A percentile compares a stretch with the other conserved stretches of the same genome.
Conservation (phyloP, 192 early-diverging fungal genomes). For the Backusella macrospora region DNA sequence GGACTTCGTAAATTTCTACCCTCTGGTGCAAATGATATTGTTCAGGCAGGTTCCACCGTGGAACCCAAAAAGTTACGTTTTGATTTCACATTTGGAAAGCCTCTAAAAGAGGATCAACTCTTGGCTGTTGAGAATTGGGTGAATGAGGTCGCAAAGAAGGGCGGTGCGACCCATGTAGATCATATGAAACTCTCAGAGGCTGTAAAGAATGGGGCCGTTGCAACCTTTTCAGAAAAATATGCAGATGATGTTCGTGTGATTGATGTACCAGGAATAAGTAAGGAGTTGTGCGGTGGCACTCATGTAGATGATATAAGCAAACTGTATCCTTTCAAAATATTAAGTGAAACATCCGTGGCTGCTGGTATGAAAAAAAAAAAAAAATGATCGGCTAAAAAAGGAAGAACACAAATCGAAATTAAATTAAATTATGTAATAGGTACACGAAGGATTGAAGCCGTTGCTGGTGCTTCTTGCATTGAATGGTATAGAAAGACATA, state of each 20-base stretch:
- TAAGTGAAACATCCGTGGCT: slow-evolving; percentile 57
- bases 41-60: slow-evolving; percentile 60
- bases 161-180: slow-evolving; percentile 36
- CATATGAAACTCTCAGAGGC: slow-evolving; percentile 53
- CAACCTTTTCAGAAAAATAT: slow-evolving; percentile 60
- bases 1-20: slow-evolving; percentile 50
- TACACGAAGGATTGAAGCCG: slow-evolving; percentile 63
- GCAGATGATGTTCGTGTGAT: slow-evolving; percentile 56
- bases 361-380: slow-evolving; percentile 45
- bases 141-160: slow-evolving; percentile 45
- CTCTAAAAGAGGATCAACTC: slow-evolving; percentile 46
- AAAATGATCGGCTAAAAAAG: not conserved
- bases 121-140: slow-evolving; percentile 54
- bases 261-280: slow-evolving; percentile 53
- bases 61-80: slow-evolving; percentile 55
- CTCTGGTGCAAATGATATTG: slow-evolving; percentile 36
- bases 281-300: slow-evolving; percentile 61
- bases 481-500: slow-evolving; percentile 50
- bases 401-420: no score
- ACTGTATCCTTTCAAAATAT: slow-evolving; percentile 59
- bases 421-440: slow-evolving; percentile 41
- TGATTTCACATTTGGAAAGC: slow-evolving; percentile 59
- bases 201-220: slow-evolving; percentile 52
- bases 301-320: slow-evolving; percentile 53
- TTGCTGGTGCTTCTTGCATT: slow-evolving; percentile 48